phyloP scores from a whole-genome alignment of 2,329 filamentous ascomycete species.

The Thelonectria discophora region DNA sequence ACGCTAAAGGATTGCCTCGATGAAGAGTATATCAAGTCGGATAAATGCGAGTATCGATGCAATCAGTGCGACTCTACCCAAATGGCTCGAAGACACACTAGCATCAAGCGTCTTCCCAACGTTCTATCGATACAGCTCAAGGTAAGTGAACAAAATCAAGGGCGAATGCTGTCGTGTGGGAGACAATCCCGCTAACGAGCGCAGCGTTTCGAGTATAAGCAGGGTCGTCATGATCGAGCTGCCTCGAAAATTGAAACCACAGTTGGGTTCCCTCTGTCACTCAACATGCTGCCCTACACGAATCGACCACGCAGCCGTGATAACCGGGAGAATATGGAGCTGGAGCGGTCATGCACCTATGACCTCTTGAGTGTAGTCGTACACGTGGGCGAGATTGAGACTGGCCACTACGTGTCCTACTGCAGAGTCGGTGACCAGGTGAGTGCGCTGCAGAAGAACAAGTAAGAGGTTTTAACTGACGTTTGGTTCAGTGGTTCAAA shows the following conservation, averaged over 20 bases:
- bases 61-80: conserved; percentile 79
- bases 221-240: conserved; percentile 69
- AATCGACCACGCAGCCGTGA: conserved; percentile 67
- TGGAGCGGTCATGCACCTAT: conserved; percentile 77
- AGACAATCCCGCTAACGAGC: conserved; percentile 16
- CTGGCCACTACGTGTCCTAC: conserved; percentile 92
- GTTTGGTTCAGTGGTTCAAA: conserved; percentile 78
- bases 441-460: conserved; percentile 15
- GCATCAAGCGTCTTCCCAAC: conserved; percentile 85
- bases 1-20: conserved; percentile 79
- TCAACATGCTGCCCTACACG: conserved; percentile 93
- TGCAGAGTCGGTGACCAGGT: conserved; percentile 79
- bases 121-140: conserved; percentile 94
- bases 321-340: conserved; percentile 62
- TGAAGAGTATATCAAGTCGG: conserved; percentile 84
- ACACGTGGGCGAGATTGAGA: conserved; percentile 91
- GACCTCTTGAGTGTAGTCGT: conserved; percentile 91
- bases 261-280: conserved; percentile 83
- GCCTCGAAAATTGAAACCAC: conserved; percentile 89
- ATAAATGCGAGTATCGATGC: conserved; percentile 91
- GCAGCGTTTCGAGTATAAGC: conserved; percentile 77
- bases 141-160: conserved; percentile 56
- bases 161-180: too few relatives aligned
- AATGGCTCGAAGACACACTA: conserved; percentile 84
- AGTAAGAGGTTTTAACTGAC: neutral